A percentile compares a stretch with the other conserved stretches of the same genome.
These are phyloP conservation scores for Mycogone perniciosa DNA, from an alignment of 2,329 filamentous ascomycete genomes.

Conservation along the genomic window DNA sequence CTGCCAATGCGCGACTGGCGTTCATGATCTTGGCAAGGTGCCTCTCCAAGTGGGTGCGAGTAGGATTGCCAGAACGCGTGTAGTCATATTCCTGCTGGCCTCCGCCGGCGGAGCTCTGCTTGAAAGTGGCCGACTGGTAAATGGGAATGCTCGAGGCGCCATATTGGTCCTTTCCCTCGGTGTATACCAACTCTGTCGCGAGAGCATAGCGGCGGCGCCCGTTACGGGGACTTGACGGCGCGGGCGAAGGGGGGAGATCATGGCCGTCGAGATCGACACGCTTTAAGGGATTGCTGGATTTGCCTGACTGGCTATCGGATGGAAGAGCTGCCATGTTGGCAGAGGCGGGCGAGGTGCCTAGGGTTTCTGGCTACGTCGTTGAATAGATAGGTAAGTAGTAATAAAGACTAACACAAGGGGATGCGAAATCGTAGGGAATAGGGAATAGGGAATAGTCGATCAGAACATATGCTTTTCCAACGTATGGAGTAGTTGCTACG, in stretches of 20 bases:
- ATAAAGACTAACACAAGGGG: too few relatives aligned
- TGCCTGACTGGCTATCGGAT: conserved; percentile 21
- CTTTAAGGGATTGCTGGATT: conserved; percentile 35
- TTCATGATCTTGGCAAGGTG: conserved; percentile 99
- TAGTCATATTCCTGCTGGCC: conserved; percentile 92
- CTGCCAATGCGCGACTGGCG: conserved; percentile 81
- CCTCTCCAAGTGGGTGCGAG: conserved; percentile 88
- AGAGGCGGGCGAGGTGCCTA: too few relatives aligned
- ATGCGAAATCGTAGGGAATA: too few relatives aligned
- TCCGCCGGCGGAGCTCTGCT: conserved; percentile 74
- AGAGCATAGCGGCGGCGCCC: conserved; percentile 81
- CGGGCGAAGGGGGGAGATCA: conserved; percentile 82
- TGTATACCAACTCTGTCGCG: conserved; percentile 94
- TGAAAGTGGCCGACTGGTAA: conserved; percentile 98
- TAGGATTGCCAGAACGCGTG: conserved; percentile 95
- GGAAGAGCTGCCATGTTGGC: conserved; percentile 24
- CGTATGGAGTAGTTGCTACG: too few relatives aligned
- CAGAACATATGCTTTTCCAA: too few relatives aligned
- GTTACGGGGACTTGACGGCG: conserved; percentile 81
- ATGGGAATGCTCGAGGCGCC: conserved; percentile 94
- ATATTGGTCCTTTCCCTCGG: conserved; percentile 93
- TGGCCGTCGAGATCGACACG: conserved; percentile 76
- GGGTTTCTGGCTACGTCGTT: too few relatives aligned
- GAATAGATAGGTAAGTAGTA: too few relatives aligned
- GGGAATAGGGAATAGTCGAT: too few relatives aligned